These are phyloP conservation scores for Periconia digitata DNA, from an alignment of 2,329 filamentous ascomycete species.

Conservation along the genomic window DNA sequence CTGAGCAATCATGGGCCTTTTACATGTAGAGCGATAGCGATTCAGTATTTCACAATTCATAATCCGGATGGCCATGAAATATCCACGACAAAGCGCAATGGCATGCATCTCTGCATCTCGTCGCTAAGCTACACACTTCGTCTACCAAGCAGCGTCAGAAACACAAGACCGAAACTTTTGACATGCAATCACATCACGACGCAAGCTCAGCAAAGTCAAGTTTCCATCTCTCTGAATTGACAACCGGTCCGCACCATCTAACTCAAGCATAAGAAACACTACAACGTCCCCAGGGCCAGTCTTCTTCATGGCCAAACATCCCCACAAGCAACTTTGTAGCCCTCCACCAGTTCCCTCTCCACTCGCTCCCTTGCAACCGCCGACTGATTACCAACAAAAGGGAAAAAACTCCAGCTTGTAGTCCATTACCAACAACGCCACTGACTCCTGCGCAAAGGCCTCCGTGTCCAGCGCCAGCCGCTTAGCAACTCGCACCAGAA, in stretches of 20 bases:
- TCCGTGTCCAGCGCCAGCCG: conserved; percentile 4
- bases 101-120: too few relatives aligned
- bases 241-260: neutral
- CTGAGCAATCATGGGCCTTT: too few relatives aligned
- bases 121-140: too few relatives aligned
- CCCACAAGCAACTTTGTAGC: neutral
- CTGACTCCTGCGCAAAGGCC: conserved; percentile 3
- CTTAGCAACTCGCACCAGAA: conserved; percentile 22
- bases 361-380: neutral
- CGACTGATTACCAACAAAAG: neutral
- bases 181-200: neutral
- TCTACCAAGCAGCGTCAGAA: too few relatives aligned
- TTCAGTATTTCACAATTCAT: too few relatives aligned
- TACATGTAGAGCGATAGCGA: too few relatives aligned
- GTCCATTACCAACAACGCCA: neutral
- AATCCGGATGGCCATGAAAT: too few relatives aligned
- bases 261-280: neutral
- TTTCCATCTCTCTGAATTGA: conserved; percentile 1
- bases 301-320: neutral
- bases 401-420: neutral
- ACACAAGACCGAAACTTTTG: too few relatives aligned
- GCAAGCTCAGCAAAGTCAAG: neutral
- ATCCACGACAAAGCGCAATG: too few relatives aligned
- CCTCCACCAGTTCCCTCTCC: neutral
- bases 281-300: neutral